Conservation (phyloP, 345 rosid species). For the Crucihimalaya himalaica region DNA sequence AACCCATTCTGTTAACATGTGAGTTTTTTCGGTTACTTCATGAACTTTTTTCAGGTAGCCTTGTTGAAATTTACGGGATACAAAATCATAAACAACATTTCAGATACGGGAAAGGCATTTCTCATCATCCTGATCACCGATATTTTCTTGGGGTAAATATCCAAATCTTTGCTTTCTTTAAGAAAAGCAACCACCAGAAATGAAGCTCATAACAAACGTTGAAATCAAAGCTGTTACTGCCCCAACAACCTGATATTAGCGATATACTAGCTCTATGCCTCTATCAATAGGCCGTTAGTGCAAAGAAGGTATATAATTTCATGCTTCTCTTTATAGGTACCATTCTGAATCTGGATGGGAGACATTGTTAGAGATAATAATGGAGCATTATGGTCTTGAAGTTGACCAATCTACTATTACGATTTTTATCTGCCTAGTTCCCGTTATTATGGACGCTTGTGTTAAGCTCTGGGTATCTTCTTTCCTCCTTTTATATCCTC, state of each 20-base stretch:
- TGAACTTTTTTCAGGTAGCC: slow-evolving; percentile 65
- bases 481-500: slow-evolving; percentile 5
- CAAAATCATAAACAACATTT: slow-evolving; percentile 73
- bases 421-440: slow-evolving; percentile 69
- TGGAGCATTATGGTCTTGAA: slow-evolving; percentile 86
- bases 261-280: background rate
- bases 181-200: background rate
- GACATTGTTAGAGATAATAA: slow-evolving; percentile 66
- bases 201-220: slow-evolving; percentile 12
- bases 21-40: background rate
- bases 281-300: background rate
- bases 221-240: background rate
- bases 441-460: slow-evolving; percentile 76
- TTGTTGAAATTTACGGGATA: slow-evolving; percentile 93
- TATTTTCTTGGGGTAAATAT: slow-evolving; percentile 79
- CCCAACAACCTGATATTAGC: background rate
- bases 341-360: slow-evolving; percentile 97
- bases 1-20: background rate
- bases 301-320: slow-evolving; percentile 11
- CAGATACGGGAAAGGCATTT: slow-evolving; percentile 92
- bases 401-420: slow-evolving; percentile 67
- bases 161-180: background rate
- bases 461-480: slow-evolving; percentile 88
- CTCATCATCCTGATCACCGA: slow-evolving; percentile 77
- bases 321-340: slow-evolving; percentile 51